phyloP scores from a whole-genome alignment of 352 stramenopile genomes.

The Achlya hypogyna region DNA sequence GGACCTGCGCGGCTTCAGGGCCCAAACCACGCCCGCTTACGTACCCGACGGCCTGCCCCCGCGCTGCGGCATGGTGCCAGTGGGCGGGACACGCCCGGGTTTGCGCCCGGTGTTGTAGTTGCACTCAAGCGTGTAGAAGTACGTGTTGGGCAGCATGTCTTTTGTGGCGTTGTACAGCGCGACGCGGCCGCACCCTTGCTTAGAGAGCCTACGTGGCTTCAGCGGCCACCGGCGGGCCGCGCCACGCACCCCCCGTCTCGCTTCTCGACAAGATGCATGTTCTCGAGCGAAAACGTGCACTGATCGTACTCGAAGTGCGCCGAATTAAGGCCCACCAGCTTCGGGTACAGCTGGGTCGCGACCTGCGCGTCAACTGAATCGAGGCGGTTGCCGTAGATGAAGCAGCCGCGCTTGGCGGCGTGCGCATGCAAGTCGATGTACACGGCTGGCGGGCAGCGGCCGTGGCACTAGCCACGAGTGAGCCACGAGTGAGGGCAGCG shows the following conservation, averaged over 20 bases:
- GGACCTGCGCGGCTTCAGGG: background rate
- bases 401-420: conserved; percentile 81
- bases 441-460: conserved; percentile 34
- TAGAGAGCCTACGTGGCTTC: conserved; percentile 23
- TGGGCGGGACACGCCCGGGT: conserved; percentile 18
- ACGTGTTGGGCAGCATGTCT: conserved; percentile 28
- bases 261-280: conserved; percentile 54
- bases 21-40: too few species aligned
- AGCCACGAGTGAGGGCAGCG: background rate
- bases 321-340: conserved; percentile 57
- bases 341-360: conserved; percentile 75
- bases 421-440: conserved; percentile 90
- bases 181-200: conserved; percentile 71
- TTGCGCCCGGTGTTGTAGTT: conserved; percentile 84
- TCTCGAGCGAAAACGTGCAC: conserved; percentile 74
- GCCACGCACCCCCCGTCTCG: conserved; percentile 38
- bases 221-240: background rate
- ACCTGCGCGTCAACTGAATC: conserved; percentile 40
- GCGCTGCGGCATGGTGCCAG: conserved; percentile 19
- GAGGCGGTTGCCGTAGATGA: conserved; percentile 86
- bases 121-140: conserved; percentile 89
- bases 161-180: conserved; percentile 58
- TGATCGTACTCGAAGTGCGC: conserved; percentile 81
- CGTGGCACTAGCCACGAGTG: conserved; percentile 20
- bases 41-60: conserved; percentile 19